Conservation (phyloP, 2,329 filamentous ascomycete species). For the Botrytis porri region DNA sequence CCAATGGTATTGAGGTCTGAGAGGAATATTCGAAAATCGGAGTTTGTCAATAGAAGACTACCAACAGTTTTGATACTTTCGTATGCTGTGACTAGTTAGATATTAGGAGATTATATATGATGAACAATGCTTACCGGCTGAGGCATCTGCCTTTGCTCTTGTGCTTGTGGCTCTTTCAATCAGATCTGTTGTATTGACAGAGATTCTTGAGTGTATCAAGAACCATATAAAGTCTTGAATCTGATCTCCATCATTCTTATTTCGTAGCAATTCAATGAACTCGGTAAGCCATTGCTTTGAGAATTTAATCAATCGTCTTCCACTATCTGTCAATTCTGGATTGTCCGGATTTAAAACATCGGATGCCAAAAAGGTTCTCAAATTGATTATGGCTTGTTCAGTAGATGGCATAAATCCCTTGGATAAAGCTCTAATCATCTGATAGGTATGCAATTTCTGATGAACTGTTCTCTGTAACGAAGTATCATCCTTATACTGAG, state of each 20-base stretch:
- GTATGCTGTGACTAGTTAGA: conserved; percentile 54
- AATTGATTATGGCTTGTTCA: conserved; percentile 74
- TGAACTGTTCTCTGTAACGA: conserved; percentile 72
- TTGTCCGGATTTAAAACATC: conserved; percentile 75
- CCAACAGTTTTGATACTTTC: conserved; percentile 80
- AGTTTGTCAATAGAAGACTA: conserved; percentile 81
- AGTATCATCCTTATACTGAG: conserved; percentile 80
- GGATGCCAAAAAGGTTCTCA: conserved; percentile 74
- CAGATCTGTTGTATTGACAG: conserved; percentile 64
- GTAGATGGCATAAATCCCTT: conserved; percentile 92
- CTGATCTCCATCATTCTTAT: conserved; percentile 83
- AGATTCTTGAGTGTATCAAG: conserved; percentile 68
- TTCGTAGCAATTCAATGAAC: conserved; percentile 74
- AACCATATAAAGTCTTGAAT: conserved; percentile 93
- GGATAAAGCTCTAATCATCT: conserved; percentile 79
- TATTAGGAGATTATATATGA: conserved; percentile 26
- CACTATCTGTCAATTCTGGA: conserved; percentile 72
- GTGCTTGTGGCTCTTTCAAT: conserved; percentile 57
- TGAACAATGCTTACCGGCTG: conserved; percentile 54
- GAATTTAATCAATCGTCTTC: conserved; percentile 69
- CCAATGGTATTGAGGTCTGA: conserved; percentile 76
- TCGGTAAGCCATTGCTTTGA: conserved; percentile 71
- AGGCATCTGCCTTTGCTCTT: conserved; percentile 67
- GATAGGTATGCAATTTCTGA: conserved; percentile 88
- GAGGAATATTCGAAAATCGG: conserved; percentile 84